Base-by-base conservation (phyloP, 768 basidiomycete genomes). In the Hygrophorus pudorinus region DNA sequence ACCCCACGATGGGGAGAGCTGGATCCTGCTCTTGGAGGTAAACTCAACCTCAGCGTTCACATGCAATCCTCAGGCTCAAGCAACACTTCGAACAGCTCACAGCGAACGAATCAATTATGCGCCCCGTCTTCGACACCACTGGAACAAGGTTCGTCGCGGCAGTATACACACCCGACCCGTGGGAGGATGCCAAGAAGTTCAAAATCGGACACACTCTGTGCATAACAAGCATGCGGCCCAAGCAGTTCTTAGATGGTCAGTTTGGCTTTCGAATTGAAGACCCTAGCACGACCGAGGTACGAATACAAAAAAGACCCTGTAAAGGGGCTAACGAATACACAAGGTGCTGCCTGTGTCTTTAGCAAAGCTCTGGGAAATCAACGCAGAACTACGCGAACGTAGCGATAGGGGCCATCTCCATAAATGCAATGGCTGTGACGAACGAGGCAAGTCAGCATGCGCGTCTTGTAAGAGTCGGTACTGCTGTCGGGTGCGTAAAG, bases 11-110 rank as follows among this genome's bases (percentile, higher is more conserved):
- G 51, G 51, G 31, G 56, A 57, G 39, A 55, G 52, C 42, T 57
- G 56, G 56, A 51, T 53, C 28, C 31, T 57, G 17, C 46, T 57
- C 6, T 41, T 48, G 6, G 52, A 57, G 51, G 56, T 55, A 44
- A 30, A 20, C 28, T 3, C n/a, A 38, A 17, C 5, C 38, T 21
- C n/a, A 18, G 1, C 13, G n/a, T n/a, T n/a, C n/a, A n/a, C 24
- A 6, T 21, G 14, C 18, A 9, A 13, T 24, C 18, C 21, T n/a
- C n/a, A n/a, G n/a, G n/a, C n/a, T 24, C 24, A 24, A 3, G 24
- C 7, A 24, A 24, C 24, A 24, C 7, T 24, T 24, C 24, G 7
- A 7, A 39, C 24, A 56, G 54, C 50, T 56, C 17, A 44, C 45
- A 11, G 16, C 16, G 14, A 44, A 53, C 36, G 29, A 44, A 4